Evolutionary conservation across 768 basidiomycete genomes (phyloP).

Genomic region (Rickenella mellea): DNA sequence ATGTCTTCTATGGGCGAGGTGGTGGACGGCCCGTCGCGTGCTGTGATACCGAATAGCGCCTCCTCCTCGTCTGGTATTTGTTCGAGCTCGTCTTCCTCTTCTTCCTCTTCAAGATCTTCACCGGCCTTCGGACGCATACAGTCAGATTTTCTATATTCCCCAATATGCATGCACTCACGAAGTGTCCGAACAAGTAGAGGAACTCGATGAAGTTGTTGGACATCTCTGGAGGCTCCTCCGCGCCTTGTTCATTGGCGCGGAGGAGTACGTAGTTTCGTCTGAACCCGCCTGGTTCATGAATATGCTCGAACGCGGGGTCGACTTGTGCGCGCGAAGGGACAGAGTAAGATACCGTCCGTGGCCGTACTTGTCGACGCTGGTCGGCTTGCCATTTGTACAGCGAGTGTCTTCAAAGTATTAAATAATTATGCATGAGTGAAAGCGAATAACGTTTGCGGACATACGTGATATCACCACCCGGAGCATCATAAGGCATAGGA

Average conservation of each 20-base stretch:
- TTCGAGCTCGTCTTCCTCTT: constrained; percentile 61
- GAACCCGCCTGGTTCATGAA: constrained; percentile 93
- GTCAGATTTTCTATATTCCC: not conserved
- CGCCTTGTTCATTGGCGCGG: constrained; percentile 58
- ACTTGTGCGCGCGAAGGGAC: too few species aligned
- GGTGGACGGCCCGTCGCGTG: not conserved
- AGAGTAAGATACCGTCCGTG: constrained; percentile 60
- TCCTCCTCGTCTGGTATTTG: constrained; percentile 19
- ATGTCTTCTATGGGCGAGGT: not conserved
- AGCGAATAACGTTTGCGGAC: constrained; percentile 25
- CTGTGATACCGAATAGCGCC: constrained; percentile 1
- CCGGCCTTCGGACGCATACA: constrained; percentile 52
- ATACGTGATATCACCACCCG: constrained; percentile 89
- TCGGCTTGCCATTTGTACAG: constrained; percentile 94
- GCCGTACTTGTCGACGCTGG: constrained; percentile 51
- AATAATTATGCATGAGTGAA: constrained; percentile 3
- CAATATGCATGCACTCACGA: constrained; percentile 45
- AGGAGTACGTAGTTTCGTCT: constrained; percentile 78
- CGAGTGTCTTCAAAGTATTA: constrained; percentile 49
- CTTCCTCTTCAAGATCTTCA: constrained; percentile 82
- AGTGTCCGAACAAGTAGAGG: constrained; percentile 90
- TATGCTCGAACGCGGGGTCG: constrained; percentile 85
- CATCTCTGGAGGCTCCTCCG: constrained; percentile 48
- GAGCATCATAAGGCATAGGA: constrained; percentile 81
- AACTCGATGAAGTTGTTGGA: constrained; percentile 90